Evolutionary conservation across 1,284 basidiomycete genomes (phyloP), one percentile per base, ranked within the genome.

Genomic region (Heterobasidion parviporum): DNA sequence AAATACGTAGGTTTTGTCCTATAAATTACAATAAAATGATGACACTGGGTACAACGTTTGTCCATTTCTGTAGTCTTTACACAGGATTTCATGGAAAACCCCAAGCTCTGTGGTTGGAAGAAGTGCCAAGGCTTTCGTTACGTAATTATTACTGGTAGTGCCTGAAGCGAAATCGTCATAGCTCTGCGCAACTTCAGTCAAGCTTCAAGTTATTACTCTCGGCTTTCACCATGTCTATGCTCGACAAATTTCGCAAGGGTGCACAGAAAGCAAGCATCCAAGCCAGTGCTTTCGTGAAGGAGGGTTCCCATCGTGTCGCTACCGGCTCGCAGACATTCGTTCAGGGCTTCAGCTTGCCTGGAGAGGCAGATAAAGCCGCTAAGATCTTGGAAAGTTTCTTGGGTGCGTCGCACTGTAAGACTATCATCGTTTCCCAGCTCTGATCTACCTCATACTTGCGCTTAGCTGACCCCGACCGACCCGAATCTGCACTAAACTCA

Each of bases 401-500:
- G 14, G 91, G 91, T 93, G 64, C 60, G 82, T 75, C 8, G n/a
- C 49, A 47, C 36, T 38, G 6, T 10, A 26, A 26, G 26, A 26
- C 1, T 26, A 5, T 26, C 26, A 0, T 26, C 26, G 26, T 26
- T 26, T 26, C 26, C 26, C 26, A 26, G 26, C 26, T 26, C 26
- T 26, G 26, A 26, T 52, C 9, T 15, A 18, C 46, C 15, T 8
- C 50, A 45, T 14, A 52, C n/a, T 41, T 16, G 20, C 12, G 35
- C 16, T 50, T 56, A 94, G 96, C 96, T 59, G 89, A 98, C 70
- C 95, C 96, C 12, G 79, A 82, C 36, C 78, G 88, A 62, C 94
- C 94, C 10, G 83, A 92, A 65, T 93, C 92, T 44, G 96, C 96
- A 1, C 83, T 99, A 59, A 98, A 98, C 71, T 74, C 95, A 6